These are phyloP conservation scores for Botryobasidium botryosum DNA, from an alignment of 768 basidiomycete species.

Conservation along the genomic window DNA sequence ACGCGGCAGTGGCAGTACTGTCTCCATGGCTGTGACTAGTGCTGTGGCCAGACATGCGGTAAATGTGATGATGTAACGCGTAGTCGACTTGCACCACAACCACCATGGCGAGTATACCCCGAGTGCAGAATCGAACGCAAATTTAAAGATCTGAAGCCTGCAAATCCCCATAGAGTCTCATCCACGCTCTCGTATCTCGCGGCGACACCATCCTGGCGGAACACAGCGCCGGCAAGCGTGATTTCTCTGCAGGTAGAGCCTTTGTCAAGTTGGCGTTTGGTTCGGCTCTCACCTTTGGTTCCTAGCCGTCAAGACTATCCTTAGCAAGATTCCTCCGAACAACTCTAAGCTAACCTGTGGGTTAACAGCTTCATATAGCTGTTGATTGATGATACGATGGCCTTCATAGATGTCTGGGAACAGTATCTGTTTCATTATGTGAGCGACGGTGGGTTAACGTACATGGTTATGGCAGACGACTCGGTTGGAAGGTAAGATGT, in stretches of 20 bases:
- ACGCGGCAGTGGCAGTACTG: too few relatives aligned
- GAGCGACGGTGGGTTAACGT: constrained; percentile 71
- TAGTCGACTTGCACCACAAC: too few relatives aligned
- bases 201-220: constrained; percentile 75
- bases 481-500: constrained; percentile 72
- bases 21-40: too few relatives aligned
- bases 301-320: constrained; percentile 62
- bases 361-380: constrained; percentile 7
- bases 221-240: constrained; percentile 59
- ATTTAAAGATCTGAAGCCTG: too few relatives aligned
- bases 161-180: constrained; percentile 29
- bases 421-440: constrained; percentile 91
- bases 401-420: constrained; percentile 66
- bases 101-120: too few relatives aligned
- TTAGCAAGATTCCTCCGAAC: constrained; percentile 90
- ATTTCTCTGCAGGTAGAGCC: constrained; percentile 64
- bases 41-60: too few relatives aligned
- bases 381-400: constrained; percentile 25
- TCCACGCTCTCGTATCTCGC: constrained; percentile 71
- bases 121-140: too few relatives aligned
- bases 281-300: neutral
- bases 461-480: constrained; percentile 91
- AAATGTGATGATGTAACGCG: too few relatives aligned
- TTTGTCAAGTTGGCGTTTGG: neutral
- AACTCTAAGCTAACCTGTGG: constrained; percentile 36